Evolutionary conservation across 23 red algal species (phyloP), one percentile per base, ranked within the genome.

Genomic region (Pyropia yezoensis): DNA sequence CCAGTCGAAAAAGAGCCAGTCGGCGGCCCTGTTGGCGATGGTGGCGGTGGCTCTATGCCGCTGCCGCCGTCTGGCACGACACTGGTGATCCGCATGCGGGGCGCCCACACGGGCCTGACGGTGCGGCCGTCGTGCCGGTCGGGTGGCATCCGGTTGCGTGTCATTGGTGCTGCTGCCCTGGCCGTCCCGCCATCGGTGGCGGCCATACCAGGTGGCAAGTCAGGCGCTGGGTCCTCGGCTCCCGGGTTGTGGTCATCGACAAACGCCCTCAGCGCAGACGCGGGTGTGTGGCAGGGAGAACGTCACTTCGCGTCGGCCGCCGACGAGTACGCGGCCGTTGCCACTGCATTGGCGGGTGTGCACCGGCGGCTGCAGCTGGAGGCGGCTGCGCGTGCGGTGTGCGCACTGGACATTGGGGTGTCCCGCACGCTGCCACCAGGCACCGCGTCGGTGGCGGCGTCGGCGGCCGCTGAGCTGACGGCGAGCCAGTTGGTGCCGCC

Each of bases 401-500:
- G 73, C 54, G 73, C 71, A 9, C 68, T 88, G 65, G 83, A 88
- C 33, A 76, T 88, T 18, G 83, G 83, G 14, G 83, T 80, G 25
- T 79, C 83, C 3, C 64, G 76, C 58, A 78, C 83, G 23, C 62
- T 88, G 18, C 83, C 83, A 45, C 83, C 83, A 7, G 83, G 83
- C 26, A 88, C 83, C 25, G 83, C 83, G 51, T 77, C 74, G 4
- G 83, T 88, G 16, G 83, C 83, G 12, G 83, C 83, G 14, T 74
- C 70, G 12, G 66, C 83, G 8, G 66, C 71, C 1, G 72, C 45
- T 23, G 82, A 87, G 29, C 72, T 61, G 16, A 56, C 72, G n/a
- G 75, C 83, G 14, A 88, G 83, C 53, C 83, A 88, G 57, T 52
- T 88, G 20, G 83, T 88, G 25, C 83, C 83, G 3, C 83, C 83